Evolutionary conservation across 1,139 yeast species (phyloP), one percentile per base, ranked within the genome.

Genomic region (Pneumocystis wakefieldiae): DNA sequence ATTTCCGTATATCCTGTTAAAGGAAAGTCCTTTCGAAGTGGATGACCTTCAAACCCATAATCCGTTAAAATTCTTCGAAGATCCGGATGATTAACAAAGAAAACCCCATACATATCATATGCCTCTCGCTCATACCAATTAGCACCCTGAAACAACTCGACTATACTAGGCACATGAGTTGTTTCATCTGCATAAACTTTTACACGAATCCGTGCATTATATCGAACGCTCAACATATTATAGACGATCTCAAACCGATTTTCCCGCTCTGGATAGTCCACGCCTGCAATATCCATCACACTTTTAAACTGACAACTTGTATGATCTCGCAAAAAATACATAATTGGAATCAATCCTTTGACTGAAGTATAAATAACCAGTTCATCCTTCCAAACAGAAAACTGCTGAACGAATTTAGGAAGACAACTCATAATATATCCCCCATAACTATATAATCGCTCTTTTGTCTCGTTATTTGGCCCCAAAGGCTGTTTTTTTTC

Each of bases 41-140:
- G 96, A 73, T 88, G 94, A 64, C 96, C 96, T 75, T 87, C 95
- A 71, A 88, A 88, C 42, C 96, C 96, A 75, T 88, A 88, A 76
- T 88, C 96, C 63, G 96, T 88, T 84, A 88, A 81, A 73, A 88
- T 87, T 77, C 96, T 81, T 77, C 96, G 84, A 73, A 88, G 79
- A 75, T 88, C 96, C 12, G 95, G 95, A 74, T 88, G 96, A 67
- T 86, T 87, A 74, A 86, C 92, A 72, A 88, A 88, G 76, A 87
- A 87, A 67, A 88, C 82, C 1, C 66, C 66, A 55, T 42, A 64
- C 66, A 64, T 64, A 62, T 64, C 66, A 60, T 64, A 64, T 6
- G 66, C 66, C 24, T 64, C 66, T 3, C 66, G 62, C 57, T 64
- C 66, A 73, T 82, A 86, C 96, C 96, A 88, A 76, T 88, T 87